These are phyloP conservation scores for Colletotrichum neosansevieriae DNA, from an alignment of 2,329 filamentous ascomycete species.

Conservation along the genomic window DNA sequence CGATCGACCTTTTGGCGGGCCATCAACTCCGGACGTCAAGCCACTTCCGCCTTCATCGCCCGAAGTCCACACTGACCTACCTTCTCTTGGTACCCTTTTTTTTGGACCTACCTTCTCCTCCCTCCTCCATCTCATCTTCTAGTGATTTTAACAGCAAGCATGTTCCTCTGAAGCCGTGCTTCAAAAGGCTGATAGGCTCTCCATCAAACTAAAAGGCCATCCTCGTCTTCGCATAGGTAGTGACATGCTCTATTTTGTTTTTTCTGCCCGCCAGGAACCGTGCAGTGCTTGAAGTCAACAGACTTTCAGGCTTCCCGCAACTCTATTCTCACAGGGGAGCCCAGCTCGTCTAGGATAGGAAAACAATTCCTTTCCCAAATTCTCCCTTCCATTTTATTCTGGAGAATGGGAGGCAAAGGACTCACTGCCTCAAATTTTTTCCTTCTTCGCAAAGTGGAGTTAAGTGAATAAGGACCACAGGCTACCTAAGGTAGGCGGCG, in stretches of 20 bases:
- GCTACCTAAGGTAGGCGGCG: neutral
- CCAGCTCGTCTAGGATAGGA: neutral
- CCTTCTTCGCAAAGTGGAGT: neutral
- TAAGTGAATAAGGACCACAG: neutral
- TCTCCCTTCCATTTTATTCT: neutral
- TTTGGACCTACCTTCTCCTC: neutral
- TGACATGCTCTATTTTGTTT: too few species aligned
- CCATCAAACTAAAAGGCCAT: too few species aligned
- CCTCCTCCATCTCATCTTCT: slow-evolving; percentile 5
- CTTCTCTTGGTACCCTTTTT: too few species aligned
- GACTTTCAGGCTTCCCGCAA: slow-evolving; percentile 30
- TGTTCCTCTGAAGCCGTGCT: neutral
- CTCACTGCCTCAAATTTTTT: too few species aligned
- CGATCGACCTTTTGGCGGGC: slow-evolving; percentile 29
- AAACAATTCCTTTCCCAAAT: too few species aligned
- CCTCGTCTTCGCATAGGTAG: too few species aligned
- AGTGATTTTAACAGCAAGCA: neutral
- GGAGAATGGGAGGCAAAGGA: too few species aligned
- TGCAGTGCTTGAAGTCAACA: neutral
- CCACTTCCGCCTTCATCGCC: neutral
- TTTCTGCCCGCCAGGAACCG: too few species aligned
- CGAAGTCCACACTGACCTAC: neutral
- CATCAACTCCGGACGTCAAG: slow-evolving; percentile 22
- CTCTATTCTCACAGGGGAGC: slow-evolving; percentile 32
- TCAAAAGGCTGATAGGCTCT: neutral